phyloP scores from a whole-genome alignment of 2,329 filamentous ascomycete genomes.

The Dryadomyces quercivorus region DNA sequence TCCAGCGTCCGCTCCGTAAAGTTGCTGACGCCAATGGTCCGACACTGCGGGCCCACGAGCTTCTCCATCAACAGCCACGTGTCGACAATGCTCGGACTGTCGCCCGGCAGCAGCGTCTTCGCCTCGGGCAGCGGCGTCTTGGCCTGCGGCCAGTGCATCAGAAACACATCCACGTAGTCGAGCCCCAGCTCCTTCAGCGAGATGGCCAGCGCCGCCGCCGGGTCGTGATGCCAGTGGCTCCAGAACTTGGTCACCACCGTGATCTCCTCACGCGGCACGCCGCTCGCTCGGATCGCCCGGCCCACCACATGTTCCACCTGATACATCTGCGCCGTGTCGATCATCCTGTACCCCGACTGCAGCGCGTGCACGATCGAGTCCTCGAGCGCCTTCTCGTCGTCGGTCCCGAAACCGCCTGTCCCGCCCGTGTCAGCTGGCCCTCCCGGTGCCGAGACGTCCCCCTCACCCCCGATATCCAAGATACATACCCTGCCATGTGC shows the following conservation, averaged over 20 bases:
- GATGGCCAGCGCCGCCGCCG: constrained; percentile 46
- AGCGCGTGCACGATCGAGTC: constrained; percentile 8
- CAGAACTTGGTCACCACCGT: constrained; percentile 48
- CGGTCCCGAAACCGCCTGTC: neutral
- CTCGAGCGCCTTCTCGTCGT: neutral
- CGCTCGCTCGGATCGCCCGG: constrained; percentile 41
- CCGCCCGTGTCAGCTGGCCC: neutral
- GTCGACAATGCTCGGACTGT: constrained; percentile 17
- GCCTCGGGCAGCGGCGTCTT: neutral
- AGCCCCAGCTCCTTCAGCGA: constrained; percentile 39
- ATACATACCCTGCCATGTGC: constrained; percentile 7
- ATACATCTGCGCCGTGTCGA: constrained; percentile 45
- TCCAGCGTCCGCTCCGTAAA: constrained; percentile 46
- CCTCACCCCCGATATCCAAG: too few species aligned
- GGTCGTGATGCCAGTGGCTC: constrained; percentile 50
- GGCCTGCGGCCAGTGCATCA: constrained; percentile 40
- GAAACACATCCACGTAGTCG: constrained; percentile 57
- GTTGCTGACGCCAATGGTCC: constrained; percentile 48
- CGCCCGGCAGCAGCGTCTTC: constrained; percentile 21
- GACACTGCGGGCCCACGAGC: constrained; percentile 37
- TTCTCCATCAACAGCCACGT: constrained; percentile 46
- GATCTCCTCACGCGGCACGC: constrained; percentile 49
- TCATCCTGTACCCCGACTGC: constrained; percentile 32
- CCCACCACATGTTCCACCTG: constrained; percentile 56
- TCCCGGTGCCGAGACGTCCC: neutral